Evolutionary conservation across 768 basidiomycete species (phyloP), one percentile per base, ranked within the genome.

Genomic region (Leucogyrophana mollusca): DNA sequence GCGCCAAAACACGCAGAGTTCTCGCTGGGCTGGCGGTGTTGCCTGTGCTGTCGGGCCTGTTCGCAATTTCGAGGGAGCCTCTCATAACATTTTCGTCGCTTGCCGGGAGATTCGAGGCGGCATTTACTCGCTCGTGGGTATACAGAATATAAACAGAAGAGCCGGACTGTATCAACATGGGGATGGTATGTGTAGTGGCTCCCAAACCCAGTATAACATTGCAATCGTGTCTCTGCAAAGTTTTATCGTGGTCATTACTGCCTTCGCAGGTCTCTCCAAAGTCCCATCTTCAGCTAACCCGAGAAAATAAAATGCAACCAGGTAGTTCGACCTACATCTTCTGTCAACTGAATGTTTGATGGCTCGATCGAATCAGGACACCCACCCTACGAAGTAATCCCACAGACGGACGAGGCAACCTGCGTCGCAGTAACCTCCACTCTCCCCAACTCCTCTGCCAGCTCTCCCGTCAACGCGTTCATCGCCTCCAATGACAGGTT

Each of bases 1-100:
- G 56, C 35, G 45, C 49, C 10, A 45, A 41, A 45, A 59, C 56
- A 30, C 65, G 61, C 5, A 61, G 56, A 9, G 45, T 71, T 11
- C 55, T 70, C 0, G 54, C 70, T 0, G 69, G 64, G 3, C 67
- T 66, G 4, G 50, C 72, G 7, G 72, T 70, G 9, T 32, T 81
- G 4, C 82, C 84, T 9, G 74, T 83, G 4, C 55, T 86, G 10
- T 56, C 74, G 2, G 88, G 88, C 0, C 53, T 87, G 9, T 76
- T 67, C 51, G 57, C 68, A 3, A 49, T 88, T 44, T 74, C 75
- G 14, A 69, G 60, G 38, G 87, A 90, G 51, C 82, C 83, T 3
- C 52, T 76, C n/a, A 70, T 78, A 71, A 64, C 74, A 7, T 73
- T 87, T 41, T 56, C 75, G 4, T 80, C 77, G 2, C 72, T 74